Base-by-base conservation (phyloP, 805 yeast genomes). In the Starmerella stigmatis region DNA sequence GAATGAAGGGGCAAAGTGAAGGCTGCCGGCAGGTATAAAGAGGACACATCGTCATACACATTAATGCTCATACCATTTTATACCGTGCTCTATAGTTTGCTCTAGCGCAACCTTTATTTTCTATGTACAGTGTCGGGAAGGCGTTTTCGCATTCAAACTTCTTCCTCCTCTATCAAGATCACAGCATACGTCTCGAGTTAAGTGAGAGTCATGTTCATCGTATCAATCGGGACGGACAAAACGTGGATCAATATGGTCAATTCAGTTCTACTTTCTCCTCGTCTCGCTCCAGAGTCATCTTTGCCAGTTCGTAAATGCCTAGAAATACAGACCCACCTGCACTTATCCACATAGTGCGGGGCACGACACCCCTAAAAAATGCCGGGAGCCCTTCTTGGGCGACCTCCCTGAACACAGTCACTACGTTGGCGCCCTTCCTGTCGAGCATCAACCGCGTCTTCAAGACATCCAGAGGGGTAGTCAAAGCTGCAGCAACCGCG, bases 261-360 rank as follows among this genome's bases (percentile, higher is more conserved):
- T 8, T 25, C 27, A 25, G 27, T 9, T 8, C 27, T 11, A 8
- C 11, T 11, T 10, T n/a, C 11, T 13, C 6, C 13, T 10, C 35
- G 35, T 31, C 22, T 7, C 26, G 12, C 16, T 38, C 33, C 5
- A 38, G 13, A 15, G 19, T 28, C 33, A 26, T 38, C 20, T 30
- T 34, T 9, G 49, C 50, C 5, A 51, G 45, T 64, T 94, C 99
- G 60, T 92, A 92, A 45, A 85, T 84, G 4, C 99, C 99, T 46
- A 92, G 68, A 67, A 94, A 92, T 15, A 94, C 86, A 15, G 97
- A 96, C 23, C 99, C 99, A 17, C 99, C 99, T 4, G 94, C 92
- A 65, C 94, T 80, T 46, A 92, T 89, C 98, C 98, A 92, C 76
- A 83, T 71, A 0, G 96, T 88, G 61, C 99, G 73, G 4, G 99